phyloP scores from a whole-genome alignment of 2,329 filamentous ascomycete genomes.

The Sclerotinia trifoliorum region DNA sequence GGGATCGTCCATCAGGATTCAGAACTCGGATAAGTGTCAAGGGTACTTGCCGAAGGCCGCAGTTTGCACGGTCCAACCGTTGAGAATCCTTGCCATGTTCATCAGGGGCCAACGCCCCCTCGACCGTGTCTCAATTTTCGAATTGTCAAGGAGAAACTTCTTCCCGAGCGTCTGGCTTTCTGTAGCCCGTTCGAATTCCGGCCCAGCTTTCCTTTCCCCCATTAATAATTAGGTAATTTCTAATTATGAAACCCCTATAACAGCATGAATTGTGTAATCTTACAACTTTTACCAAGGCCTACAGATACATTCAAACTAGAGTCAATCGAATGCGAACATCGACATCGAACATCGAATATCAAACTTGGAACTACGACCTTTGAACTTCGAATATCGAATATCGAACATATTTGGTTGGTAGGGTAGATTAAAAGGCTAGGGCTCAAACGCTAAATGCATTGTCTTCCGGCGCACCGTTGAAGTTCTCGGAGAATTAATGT shows the following conservation, averaged over 20 bases:
- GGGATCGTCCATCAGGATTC: constrained; percentile 21
- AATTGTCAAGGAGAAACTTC: neutral
- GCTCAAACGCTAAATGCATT: neutral
- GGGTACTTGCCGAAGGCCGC: constrained; percentile 20
- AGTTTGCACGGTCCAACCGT: constrained; percentile 20
- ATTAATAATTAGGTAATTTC: neutral
- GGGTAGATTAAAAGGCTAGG: neutral
- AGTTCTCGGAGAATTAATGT: constrained; percentile 22
- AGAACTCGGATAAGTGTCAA: constrained; percentile 19
- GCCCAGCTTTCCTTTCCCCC: neutral
- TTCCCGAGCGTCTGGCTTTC: neutral
- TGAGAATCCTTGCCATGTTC: constrained; percentile 15
- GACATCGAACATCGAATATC: neutral
- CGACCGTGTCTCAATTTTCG: constrained; percentile 5
- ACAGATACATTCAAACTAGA: neutral
- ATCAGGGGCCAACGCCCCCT: neutral
- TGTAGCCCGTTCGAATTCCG: neutral
- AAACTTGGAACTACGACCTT: too few species aligned
- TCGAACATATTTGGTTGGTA: neutral
- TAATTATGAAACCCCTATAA: neutral
- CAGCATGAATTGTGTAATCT: neutral
- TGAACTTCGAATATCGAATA: too few species aligned
- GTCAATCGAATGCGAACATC: neutral
- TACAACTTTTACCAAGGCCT: neutral
- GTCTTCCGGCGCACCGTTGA: neutral